A percentile compares a stretch with the other conserved stretches of the same genome.
Conservation (phyloP, 1,139 yeast species). For the Saccharomyces hybrid region DNA sequence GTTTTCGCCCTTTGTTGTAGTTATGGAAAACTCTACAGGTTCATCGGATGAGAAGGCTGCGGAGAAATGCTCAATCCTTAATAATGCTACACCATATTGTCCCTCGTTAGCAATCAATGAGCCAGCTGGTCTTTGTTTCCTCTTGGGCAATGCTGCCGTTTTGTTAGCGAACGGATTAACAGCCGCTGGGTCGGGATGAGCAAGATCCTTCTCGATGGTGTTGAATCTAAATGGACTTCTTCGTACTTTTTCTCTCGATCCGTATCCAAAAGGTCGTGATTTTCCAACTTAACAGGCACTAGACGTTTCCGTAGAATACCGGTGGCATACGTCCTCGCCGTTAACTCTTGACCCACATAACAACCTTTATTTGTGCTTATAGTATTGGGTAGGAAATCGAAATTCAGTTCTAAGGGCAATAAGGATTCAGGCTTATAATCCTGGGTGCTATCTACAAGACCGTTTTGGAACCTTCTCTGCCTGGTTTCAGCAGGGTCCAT, state of each 20-base stretch:
- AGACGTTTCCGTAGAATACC: conserved; percentile 78
- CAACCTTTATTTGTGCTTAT: conserved; percentile 86
- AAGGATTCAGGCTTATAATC: conserved; percentile 44
- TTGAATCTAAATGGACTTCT: conserved; percentile 4
- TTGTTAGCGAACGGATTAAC: conserved; percentile 35
- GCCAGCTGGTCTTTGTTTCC: conserved; percentile 42
- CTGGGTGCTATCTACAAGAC: conserved; percentile 54
- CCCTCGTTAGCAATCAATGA: conserved; percentile 49
- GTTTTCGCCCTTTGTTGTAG: background rate
- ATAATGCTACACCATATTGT: conserved; percentile 59
- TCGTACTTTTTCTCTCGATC: background rate
- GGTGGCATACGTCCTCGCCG: conserved; percentile 77
- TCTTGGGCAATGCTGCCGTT: conserved; percentile 16
- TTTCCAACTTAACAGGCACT: conserved; percentile 55
- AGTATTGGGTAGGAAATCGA: conserved; percentile 70
- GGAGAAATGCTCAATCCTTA: conserved; percentile 35
- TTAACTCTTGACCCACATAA: conserved; percentile 90
- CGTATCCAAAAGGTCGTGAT: conserved; percentile 6
- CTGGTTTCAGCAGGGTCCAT: conserved; percentile 33
- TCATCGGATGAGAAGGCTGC: conserved; percentile 12
- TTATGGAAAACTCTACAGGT: background rate
- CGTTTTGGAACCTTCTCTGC: conserved; percentile 48
- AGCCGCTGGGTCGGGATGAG: conserved; percentile 4
- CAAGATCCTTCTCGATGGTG: conserved; percentile 10
- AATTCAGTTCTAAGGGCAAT: conserved; percentile 76